phyloP scores from a whole-genome alignment of 768 basidiomycete species.

The Strobilomyces dryophilus region DNA sequence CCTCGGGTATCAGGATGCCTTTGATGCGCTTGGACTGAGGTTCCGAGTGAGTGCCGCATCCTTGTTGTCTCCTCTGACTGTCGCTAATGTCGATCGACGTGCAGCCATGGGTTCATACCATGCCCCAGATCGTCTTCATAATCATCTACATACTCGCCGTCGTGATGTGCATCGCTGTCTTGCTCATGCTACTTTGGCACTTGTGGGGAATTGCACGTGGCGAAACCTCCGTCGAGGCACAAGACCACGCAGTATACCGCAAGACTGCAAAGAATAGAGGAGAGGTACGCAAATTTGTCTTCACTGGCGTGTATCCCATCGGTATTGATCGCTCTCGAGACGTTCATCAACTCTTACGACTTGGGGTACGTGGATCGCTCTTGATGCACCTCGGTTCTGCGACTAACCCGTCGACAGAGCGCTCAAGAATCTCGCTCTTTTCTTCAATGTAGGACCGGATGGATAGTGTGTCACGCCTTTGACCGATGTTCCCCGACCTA shows the following conservation, averaged over 20 bases:
- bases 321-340: conserved; percentile 34
- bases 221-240: conserved; percentile 88
- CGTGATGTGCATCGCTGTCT: conserved; percentile 73
- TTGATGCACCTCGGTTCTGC: not conserved
- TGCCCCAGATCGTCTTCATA: conserved; percentile 68
- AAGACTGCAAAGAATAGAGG: conserved; percentile 63
- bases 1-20: conserved; percentile 60
- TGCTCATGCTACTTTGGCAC: conserved; percentile 71
- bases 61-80: not conserved
- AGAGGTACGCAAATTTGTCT: conserved; percentile 45
- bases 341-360: conserved; percentile 89
- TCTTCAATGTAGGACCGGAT: conserved; percentile 79
- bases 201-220: conserved; percentile 65
- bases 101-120: conserved; percentile 52
- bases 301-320: not conserved
- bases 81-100: not conserved
- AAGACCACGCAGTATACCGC: conserved; percentile 80
- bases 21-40: conserved; percentile 55
- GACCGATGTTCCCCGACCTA: not conserved
- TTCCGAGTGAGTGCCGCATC: conserved; percentile 34
- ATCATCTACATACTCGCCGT: conserved; percentile 71
- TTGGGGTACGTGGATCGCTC: conserved; percentile 52
- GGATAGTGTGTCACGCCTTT: conserved; percentile 67
- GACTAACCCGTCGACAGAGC: conserved; percentile 24
- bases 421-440: conserved; percentile 68